Conservation (phyloP, 257 asterid genomes). For the Nicotiana paniculata region DNA sequence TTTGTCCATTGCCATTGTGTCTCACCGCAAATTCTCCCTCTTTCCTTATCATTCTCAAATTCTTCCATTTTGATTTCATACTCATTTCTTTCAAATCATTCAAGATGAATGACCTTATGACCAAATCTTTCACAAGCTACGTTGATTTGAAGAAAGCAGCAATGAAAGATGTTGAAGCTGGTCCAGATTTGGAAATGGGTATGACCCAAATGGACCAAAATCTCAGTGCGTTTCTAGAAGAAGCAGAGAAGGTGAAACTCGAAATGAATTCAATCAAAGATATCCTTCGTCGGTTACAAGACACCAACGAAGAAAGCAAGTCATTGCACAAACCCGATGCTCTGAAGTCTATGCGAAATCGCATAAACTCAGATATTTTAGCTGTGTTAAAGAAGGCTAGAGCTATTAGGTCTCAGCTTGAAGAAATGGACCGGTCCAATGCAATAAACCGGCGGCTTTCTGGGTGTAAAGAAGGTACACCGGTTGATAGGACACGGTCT, state of each 20-base stretch:
- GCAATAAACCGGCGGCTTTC: slow-evolving; percentile 55
- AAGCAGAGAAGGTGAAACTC: slow-evolving; percentile 61
- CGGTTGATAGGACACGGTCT: slow-evolving; percentile 58
- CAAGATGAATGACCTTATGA: slow-evolving; percentile 88
- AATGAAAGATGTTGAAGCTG: slow-evolving; percentile 55
- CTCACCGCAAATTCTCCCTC: not conserved
- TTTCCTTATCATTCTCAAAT: not conserved
- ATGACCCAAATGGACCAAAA: slow-evolving; percentile 43
- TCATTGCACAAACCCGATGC: slow-evolving; percentile 77
- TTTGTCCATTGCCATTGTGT: not conserved
- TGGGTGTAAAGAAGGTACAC: slow-evolving; percentile 70
- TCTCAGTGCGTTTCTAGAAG: slow-evolving; percentile 64
- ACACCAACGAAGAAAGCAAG: slow-evolving; percentile 58
- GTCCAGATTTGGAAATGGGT: slow-evolving; percentile 64
- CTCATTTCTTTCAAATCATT: not conserved
- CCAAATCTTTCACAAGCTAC: slow-evolving; percentile 91
- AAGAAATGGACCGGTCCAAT: slow-evolving; percentile 82
- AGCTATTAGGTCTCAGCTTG: slow-evolving; percentile 46
- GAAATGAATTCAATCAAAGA: slow-evolving; percentile 74
- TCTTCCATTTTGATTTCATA: no score
- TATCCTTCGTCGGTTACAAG: slow-evolving; percentile 43
- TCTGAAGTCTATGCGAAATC: slow-evolving; percentile 40
- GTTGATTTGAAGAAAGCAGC: slow-evolving; percentile 83
- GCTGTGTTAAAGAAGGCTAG: slow-evolving; percentile 65
- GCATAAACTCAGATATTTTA: slow-evolving; percentile 44